Evolutionary conservation across 192 early-diverging fungal genomes (phyloP), one percentile per base, ranked within the genome.

Genomic region (Coemansia sp.): DNA sequence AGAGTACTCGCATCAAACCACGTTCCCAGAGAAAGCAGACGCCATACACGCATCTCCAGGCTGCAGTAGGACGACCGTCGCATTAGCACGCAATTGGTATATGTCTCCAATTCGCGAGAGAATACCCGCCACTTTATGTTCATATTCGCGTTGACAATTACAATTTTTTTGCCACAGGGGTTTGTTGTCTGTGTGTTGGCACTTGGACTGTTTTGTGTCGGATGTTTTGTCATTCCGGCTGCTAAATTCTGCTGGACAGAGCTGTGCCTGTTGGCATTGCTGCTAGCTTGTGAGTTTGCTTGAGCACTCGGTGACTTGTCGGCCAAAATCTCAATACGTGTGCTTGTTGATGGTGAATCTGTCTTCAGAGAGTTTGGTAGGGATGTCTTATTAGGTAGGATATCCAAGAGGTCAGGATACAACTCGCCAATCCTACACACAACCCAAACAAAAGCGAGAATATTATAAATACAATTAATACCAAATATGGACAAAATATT

Each of bases 31-130:
- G 73, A 75, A 8, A 82, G 9, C 9, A 65, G 55, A 32, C 72
- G 67, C 73, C 79, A 75, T 22, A 71, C 29, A 9, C 73, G 73
- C 79, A 82, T 82, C 24, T 82, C 58, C 41, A 82, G 10, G 60
- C 79, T 82, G 39, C 69, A 62, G 27, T 69, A 69, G 0, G 79
- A 82, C n/a, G 73, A 66, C 43, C 73, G 53, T 37, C 79, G 79
- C 64, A 82, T 38, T n/a, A 82, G 58, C 15, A 82, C 48, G 39
- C 66, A 72, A 57, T 72, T 72, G 29, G 75, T 50, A 22, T 69
- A 60, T 19, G 52, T 53, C 48, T 72, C 72, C n/a, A 25, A 66
- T 43, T 75, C 66, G 29, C 22, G 21, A 4, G 70, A 71, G 32
- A 75, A 69, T 37, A 69, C 54, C 5, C 67, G 63, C 79, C 79